Conservation (phyloP, 2,329 filamentous ascomycete species). For the Aspergillus fischeri region DNA sequence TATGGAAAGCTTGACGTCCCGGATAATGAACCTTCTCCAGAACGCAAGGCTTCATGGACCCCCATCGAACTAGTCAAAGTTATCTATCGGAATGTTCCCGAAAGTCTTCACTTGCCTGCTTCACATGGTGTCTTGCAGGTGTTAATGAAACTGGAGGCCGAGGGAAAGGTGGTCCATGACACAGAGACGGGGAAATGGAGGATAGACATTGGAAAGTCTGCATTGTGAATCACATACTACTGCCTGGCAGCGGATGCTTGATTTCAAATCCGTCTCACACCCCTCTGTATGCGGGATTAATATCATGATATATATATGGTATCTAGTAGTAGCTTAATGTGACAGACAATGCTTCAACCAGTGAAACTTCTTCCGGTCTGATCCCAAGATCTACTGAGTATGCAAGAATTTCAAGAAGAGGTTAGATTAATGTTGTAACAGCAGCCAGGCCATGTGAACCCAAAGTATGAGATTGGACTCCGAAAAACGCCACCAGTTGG, state of each 20-base stretch:
- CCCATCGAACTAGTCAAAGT: conserved; percentile 80
- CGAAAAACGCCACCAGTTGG: neutral
- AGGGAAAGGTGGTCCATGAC: conserved; percentile 59
- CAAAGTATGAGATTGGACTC: neutral
- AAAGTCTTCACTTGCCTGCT: conserved; percentile 70
- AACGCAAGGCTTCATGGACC: conserved; percentile 51
- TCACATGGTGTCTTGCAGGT: conserved; percentile 73
- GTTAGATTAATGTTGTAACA: neutral
- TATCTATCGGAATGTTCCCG: conserved; percentile 77
- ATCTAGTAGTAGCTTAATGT: neutral
- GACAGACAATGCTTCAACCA: neutral
- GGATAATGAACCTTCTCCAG: conserved; percentile 31
- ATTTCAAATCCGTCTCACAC: neutral
- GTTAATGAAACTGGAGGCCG: conserved; percentile 69
- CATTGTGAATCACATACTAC: conserved; percentile 22
- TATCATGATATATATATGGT: neutral
- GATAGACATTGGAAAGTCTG: conserved; percentile 24
- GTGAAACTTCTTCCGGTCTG: neutral
- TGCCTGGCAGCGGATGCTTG: neutral
- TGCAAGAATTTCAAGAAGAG: neutral
- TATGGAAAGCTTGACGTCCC: conserved; percentile 35
- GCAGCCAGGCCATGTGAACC: neutral
- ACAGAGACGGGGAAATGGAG: conserved; percentile 26
- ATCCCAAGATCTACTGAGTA: neutral
- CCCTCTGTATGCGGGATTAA: neutral